These are phyloP conservation scores for Astragalus glycyphyllos DNA, from an alignment of 306 rosid genomes.

Conservation along the genomic window DNA sequence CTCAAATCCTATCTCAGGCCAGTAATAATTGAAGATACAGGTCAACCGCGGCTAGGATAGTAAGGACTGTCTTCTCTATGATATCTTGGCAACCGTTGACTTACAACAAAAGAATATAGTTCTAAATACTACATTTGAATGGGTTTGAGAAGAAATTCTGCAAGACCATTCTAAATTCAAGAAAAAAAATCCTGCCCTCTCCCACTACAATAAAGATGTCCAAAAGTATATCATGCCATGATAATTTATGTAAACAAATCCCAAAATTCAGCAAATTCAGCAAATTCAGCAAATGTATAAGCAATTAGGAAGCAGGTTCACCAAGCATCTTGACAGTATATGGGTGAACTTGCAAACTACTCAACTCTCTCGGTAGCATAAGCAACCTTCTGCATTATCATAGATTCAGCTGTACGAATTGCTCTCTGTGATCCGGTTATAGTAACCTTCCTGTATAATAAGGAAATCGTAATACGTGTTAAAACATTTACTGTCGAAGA, in stretches of 20 bases:
- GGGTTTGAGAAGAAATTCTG: slow-evolving; percentile 56
- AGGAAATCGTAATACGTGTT: slow-evolving; percentile 28
- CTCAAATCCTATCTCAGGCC: slow-evolving; percentile 45
- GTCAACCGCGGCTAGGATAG: slow-evolving; percentile 35
- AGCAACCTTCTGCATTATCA: slow-evolving; percentile 94
- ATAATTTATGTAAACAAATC: slow-evolving; percentile 50
- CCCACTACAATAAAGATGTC: slow-evolving; percentile 52
- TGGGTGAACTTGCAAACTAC: slow-evolving; percentile 44
- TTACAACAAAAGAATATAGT: slow-evolving; percentile 63
- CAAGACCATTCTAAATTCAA: slow-evolving; percentile 47
- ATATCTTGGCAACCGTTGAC: slow-evolving; percentile 49
- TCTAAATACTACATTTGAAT: slow-evolving; percentile 57
- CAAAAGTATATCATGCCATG: slow-evolving; percentile 50
- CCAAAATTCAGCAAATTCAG: slow-evolving; percentile 55
- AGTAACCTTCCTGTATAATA: slow-evolving; percentile 86
- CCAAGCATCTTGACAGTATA: slow-evolving; percentile 49
- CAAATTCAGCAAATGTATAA: slow-evolving; percentile 54
- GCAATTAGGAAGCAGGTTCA: slow-evolving; percentile 50
- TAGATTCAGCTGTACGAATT: slow-evolving; percentile 78
- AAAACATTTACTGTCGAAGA: slow-evolving; percentile 12
- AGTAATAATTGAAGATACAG: slow-evolving; percentile 43
- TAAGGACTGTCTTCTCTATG: slow-evolving; percentile 12
- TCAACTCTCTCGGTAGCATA: slow-evolving; percentile 88
- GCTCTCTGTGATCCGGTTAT: slow-evolving; percentile 97
- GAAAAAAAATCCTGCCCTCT: slow-evolving; percentile 45